Conservation (phyloP, 2,329 filamentous ascomycete species). For the Ceratocystis ficicola region DNA sequence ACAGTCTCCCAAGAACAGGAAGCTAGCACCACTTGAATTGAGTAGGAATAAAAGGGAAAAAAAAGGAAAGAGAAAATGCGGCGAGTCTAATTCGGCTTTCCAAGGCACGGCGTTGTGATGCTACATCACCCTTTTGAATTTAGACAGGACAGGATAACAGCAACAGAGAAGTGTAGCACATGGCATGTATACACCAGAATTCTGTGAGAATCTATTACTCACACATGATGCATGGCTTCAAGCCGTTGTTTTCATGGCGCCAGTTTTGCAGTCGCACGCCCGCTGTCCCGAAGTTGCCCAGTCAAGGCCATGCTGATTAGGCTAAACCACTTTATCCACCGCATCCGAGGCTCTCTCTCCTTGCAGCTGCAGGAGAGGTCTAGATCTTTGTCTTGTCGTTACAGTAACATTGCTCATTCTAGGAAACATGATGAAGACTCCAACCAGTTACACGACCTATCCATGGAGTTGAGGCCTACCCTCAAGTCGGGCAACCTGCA, state of each 20-base stretch:
- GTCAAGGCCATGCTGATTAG: neutral
- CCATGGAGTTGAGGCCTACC: conserved; percentile 6
- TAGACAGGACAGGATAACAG: neutral
- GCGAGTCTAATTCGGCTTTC: neutral
- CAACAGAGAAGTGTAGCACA: neutral
- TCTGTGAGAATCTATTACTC: neutral
- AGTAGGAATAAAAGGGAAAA: neutral
- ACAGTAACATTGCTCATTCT: neutral
- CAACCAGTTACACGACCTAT: neutral
- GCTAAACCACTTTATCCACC: neutral
- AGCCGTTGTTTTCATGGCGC: neutral
- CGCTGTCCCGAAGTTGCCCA: neutral
- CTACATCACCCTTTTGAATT: neutral
- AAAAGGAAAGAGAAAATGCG: neutral
- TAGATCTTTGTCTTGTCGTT: conserved; percentile 1
- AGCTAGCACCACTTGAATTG: neutral
- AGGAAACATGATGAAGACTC: neutral
- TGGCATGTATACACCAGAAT: neutral
- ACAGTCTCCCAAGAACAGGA: neutral
- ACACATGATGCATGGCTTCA: neutral
- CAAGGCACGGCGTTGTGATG: neutral
- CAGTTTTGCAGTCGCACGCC: neutral
- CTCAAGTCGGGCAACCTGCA: neutral
- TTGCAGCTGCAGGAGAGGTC: neutral
- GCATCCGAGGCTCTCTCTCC: neutral